Base-by-base conservation (phyloP, 2,329 filamentous ascomycete genomes). In the Scopulariopsis brevicaulis region DNA sequence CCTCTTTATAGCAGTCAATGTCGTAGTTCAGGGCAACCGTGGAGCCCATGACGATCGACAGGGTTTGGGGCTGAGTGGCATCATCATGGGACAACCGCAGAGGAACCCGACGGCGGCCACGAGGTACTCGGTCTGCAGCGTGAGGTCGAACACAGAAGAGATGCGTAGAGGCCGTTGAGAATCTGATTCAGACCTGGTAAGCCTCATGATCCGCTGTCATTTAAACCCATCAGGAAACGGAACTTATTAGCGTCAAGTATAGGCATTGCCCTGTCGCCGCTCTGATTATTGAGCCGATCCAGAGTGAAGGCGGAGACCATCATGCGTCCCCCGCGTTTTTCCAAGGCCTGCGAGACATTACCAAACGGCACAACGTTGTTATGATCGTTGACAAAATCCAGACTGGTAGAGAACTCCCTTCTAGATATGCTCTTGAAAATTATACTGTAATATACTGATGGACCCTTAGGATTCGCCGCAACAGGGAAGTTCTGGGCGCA, bases 401-500 rank as follows among this genome's bases (percentile, higher is more conserved):
- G 76, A 96, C 91, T 6, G 92, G 59, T 59, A n/a, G 52, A 55
- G 57, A 25, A n/a, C 37, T 18, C 37, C 37, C 11, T 34, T 54
- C 14, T 22, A 32, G 15, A 34, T 48, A 7, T 8, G 40, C 4
- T 18, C 4, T 40, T 40, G 12, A 12, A 4, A 5, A 11, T 11
- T 12, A 14, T 12, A 5, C 12, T 40, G 37, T 3, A 40, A 28
- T 51, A 43, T 51, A 43, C 3, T 32, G 20, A 22, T 18, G 18
- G n/a, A 18, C n/a, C 28, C 1, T 6, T 18, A 56, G 58, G 91
- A 69, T 86, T 96, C 28, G 92, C 91, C 65, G 90, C 92, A 43
- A 96, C 91, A 0, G 91, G 91, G 65, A 91, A 90, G 72, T 96
- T 96, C 84, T 96, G 91, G 91, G 91, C 92, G 10, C 92, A 96